Percentiles rank a stretch among this genome's conserved stretches.
Conservation (phyloP, 441 rosid species). For the Euphorbia corollata region DNA sequence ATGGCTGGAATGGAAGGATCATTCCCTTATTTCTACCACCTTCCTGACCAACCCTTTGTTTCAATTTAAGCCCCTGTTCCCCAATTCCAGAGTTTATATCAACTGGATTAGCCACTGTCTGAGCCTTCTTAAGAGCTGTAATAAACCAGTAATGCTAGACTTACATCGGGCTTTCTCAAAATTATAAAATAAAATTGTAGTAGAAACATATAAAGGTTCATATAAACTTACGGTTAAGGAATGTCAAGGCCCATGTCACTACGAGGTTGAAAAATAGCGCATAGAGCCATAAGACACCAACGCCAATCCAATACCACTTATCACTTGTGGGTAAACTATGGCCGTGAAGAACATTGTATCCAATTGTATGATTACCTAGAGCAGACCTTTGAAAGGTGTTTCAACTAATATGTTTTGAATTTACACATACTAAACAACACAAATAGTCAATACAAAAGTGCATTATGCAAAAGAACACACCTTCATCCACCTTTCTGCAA, state of each 20-base stretch:
- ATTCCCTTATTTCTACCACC: constrained; percentile 55
- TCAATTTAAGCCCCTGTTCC: constrained; percentile 14
- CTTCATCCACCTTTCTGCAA: constrained; percentile 69
- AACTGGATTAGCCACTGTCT: constrained; percentile 31
- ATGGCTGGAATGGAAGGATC: constrained; percentile 90
- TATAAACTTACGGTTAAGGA: constrained; percentile 60
- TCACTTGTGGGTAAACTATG: constrained; percentile 41
- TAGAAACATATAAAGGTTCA: background rate
- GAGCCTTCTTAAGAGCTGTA: constrained; percentile 52
- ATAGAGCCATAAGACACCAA: constrained; percentile 54
- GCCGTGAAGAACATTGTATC: constrained; percentile 48
- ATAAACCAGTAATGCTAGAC: constrained; percentile 18
- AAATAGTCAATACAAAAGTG: background rate
- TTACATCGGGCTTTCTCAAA: background rate
- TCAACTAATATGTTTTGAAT: constrained; percentile 3
- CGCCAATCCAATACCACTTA: constrained; percentile 85
- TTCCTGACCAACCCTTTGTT: constrained; percentile 20
- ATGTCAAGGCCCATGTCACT: constrained; percentile 65
- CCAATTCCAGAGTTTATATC: constrained; percentile 26
- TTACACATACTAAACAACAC: background rate
- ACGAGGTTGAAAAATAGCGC: constrained; percentile 56
- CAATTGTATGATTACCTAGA: constrained; percentile 41
- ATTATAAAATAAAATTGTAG: background rate
- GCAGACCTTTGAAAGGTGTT: constrained; percentile 46
- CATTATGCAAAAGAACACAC: constrained; percentile 26